Base-by-base conservation (phyloP, 495 filamentous ascomycete genomes). In the Penicillium waksmanii region DNA sequence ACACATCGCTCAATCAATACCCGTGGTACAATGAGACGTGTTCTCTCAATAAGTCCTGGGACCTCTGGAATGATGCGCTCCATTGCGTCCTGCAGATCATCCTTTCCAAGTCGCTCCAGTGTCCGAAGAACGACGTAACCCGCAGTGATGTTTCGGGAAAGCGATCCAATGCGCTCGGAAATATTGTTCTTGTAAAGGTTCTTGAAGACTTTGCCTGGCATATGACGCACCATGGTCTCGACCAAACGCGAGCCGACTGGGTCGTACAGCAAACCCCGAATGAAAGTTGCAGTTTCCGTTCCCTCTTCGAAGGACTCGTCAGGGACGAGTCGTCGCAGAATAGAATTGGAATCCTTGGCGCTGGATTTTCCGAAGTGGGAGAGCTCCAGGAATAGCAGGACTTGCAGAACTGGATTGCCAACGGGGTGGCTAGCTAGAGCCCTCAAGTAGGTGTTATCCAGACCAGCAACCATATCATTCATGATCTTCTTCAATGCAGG, bases 121-220 rank as follows among this genome's bases (percentile, higher is more conserved):
- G 93, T 84, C 40, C 83, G 82, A 57, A 90, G 85, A 9, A 91
- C 89, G 5, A 94, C 89, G 66, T 95, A 98, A 19, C 85, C 86
- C 9, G 95, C 92, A 56, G 92, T 91, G 61, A 92, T 92, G 71
- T 98, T 98, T 44, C 91, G 88, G 2, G 94, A 82, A 35, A 97
- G 77, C 38, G 83, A 89, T 3, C 84, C 84, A 46, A 98, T 87
- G 6, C 91, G 84, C 2, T 87, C 86, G 55, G 84, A 85, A 60
- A 98, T 89, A 58, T 89, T 84, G 48, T 86, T 84, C 43, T 81
- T 83, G 67, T 94, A 89, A 0, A 98, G 71, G 19, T 83, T 81
- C 68, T 97, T 96, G 82, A 98, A 98, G 18, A 90, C 80, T 66
- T 91, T 96, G 31, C 91, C 93, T 0, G 93, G 92, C 31, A 89